Base-by-base conservation (phyloP, 306 rosid genomes). In the Prunus davidiana region DNA sequence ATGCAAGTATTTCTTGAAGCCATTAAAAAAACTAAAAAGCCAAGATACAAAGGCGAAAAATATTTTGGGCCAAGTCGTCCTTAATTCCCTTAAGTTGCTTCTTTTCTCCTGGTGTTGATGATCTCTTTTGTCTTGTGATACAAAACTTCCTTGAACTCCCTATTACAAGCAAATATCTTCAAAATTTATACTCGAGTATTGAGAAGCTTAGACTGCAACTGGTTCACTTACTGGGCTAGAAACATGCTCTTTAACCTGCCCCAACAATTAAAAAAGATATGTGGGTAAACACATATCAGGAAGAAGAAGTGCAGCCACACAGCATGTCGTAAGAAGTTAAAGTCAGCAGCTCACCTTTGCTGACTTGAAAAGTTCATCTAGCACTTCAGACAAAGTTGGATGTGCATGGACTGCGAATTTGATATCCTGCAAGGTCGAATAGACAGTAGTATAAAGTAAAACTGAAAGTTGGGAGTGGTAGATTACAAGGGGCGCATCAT, bases 301-400 rank as follows among this genome's bases (percentile, higher is more conserved):
- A 51, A 57, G 12, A 60, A 67, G 47, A 20, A 12, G 19, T 27
- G n/a, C 25, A 30, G 55, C 50, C 14, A 30, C 24, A 69, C 47
- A 38, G 54, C 71, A 4, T 67, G 75, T n/a, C 54, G 41, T 49
- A 63, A 43, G 74, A 73, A 38, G 47, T 30, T 28, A 81, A 73
- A 22, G 72, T 76, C 73, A 34, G 66, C 54, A 79, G 75, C 88
- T 89, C 64, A 90, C 98, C 97, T 92, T 95, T 43, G 97, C 98
- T 72, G 96, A 91, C 82, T 92, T 95, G 78, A 92, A 95, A 67
- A 92, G 86, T 77, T 95, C 98, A 56, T 95, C 98, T 79, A 95
- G 86, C 87, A 95, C 97, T 88, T 94, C 96, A 6, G 98, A 95
- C 84, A 95, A 82, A 63, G 98, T 95, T 77, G 98, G 97, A 83